Percentiles rank a stretch among this genome's conserved stretches.
phyloP scores from a whole-genome alignment of 305 asterid genomes.

The Petunia hybrid region DNA sequence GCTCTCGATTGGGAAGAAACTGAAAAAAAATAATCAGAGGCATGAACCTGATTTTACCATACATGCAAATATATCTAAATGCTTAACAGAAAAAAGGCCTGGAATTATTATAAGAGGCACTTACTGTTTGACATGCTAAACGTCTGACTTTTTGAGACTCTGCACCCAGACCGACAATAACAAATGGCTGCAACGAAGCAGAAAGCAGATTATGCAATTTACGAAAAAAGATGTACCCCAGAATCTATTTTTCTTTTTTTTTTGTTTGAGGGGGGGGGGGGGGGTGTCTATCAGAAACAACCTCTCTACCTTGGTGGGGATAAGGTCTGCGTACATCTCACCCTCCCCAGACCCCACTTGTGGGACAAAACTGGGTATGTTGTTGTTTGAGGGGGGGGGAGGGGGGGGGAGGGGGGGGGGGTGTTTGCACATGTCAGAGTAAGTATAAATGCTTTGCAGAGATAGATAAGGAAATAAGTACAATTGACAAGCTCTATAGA shows the following conservation, averaged over 20 bases:
- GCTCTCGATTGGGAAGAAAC: neutral
- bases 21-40: neutral
- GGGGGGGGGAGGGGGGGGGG: too few relatives aligned
- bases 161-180: constrained; percentile 81
- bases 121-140: constrained; percentile 78
- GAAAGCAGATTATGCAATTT: constrained; percentile 35
- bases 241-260: too few relatives aligned
- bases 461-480: neutral
- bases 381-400: too few relatives aligned
- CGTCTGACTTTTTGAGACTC: constrained; percentile 78
- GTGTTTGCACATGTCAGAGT: neutral
- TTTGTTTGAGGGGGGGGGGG: too few relatives aligned
- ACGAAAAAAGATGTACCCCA: constrained; percentile 25
- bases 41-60: neutral
- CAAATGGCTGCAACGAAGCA: constrained; percentile 65
- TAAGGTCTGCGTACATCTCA: too few relatives aligned
- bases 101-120: constrained; percentile 35
- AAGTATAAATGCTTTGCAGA: neutral
- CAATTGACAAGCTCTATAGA: constrained; percentile 7
- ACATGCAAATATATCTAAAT: neutral
- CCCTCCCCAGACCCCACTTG: too few relatives aligned
- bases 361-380: too few relatives aligned
- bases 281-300: too few relatives aligned
- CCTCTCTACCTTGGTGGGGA: too few relatives aligned
- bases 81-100: constrained; percentile 8